Base-by-base conservation (phyloP, 1,284 basidiomycete species). In the Ceratobasidium sp. region DNA sequence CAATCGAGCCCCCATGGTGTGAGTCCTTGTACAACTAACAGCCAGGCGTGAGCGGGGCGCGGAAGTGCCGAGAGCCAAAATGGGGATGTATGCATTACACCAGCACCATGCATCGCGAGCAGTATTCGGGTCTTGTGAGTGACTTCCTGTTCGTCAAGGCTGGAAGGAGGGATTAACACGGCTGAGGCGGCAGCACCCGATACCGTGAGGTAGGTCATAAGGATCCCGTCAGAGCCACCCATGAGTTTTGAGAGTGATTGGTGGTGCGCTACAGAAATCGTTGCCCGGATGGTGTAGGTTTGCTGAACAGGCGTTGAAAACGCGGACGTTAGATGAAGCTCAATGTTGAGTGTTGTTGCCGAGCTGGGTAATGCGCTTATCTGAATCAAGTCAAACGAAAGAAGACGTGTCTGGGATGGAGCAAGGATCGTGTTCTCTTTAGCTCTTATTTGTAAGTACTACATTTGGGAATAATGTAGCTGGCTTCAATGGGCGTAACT, bases 1-100 rank as follows among this genome's bases (percentile, higher is more conserved):
- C 92, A 94, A 76, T 94, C 92, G 58, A 92, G 82, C 5, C 92
- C 92, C 91, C 91, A 93, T 47, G 86, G 82, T 1, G 90, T 92
- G 42, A 88, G 80, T 0, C 92, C 92, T 15, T 84, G 83, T 0
- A 91, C 90, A 12, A 88, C 77, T n/a, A 93, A 78, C 6, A 87
- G 77, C 92, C 92, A 94, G 70, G 83, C 86, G 10, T 80, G 77
- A 32, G 80, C 74, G 69, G 87, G 87, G 4, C 82, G 80, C 1
- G 84, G 83, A 27, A 93, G 77, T 2, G 88, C 82, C 55, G 85
- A 80, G 0, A 80, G 76, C 88, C 88, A 90, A 73, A 88, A 86
- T 0, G 81, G 72, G 20, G 81, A 76, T 1, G 75, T 73, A 27
- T 87, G 74, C 17, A 91, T 83, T 70, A 91, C 89, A 0, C 92